These are phyloP conservation scores for Globisporangium solare DNA, from an alignment of 352 stramenopile genomes.

Conservation along the genomic window DNA sequence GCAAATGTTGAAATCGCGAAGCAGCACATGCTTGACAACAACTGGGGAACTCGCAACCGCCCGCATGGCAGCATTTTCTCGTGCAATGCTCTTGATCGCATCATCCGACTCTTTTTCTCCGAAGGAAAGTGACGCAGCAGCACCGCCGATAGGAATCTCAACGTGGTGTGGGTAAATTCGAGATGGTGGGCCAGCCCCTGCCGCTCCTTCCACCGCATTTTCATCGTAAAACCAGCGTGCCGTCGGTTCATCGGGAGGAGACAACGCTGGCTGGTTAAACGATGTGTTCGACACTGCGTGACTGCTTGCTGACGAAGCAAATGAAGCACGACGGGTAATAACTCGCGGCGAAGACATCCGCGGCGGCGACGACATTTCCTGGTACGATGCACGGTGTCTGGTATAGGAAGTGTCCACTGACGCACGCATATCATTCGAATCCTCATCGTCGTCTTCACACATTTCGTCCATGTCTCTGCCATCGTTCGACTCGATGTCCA, in stretches of 20 bases:
- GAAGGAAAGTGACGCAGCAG: conserved; percentile 80
- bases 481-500: conserved; percentile 56
- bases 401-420: conserved; percentile 9
- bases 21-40: conserved; percentile 74
- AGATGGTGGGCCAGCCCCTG: conserved; percentile 47
- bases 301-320: conserved; percentile 52
- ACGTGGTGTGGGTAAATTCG: conserved; percentile 85
- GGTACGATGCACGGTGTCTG: conserved; percentile 14
- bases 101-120: conserved; percentile 78
- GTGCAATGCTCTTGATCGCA: conserved; percentile 63
- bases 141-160: conserved; percentile 80
- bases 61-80: conserved; percentile 53
- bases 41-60: conserved; percentile 40
- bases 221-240: conserved; percentile 84
- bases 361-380: conserved; percentile 33
- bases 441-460: conserved; percentile 30
- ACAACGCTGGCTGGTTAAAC: conserved; percentile 37
- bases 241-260: conserved; percentile 64
- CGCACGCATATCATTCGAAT: conserved; percentile 9
- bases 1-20: conserved; percentile 86
- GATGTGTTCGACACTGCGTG: conserved; percentile 35
- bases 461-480: conserved; percentile 28
- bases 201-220: conserved; percentile 20
- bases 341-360: conserved; percentile 9
- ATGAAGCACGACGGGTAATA: conserved; percentile 47